These are phyloP conservation scores for Mortierella sp. DNA, from an alignment of 371 early-diverging fungal genomes.

Conservation along the genomic window DNA sequence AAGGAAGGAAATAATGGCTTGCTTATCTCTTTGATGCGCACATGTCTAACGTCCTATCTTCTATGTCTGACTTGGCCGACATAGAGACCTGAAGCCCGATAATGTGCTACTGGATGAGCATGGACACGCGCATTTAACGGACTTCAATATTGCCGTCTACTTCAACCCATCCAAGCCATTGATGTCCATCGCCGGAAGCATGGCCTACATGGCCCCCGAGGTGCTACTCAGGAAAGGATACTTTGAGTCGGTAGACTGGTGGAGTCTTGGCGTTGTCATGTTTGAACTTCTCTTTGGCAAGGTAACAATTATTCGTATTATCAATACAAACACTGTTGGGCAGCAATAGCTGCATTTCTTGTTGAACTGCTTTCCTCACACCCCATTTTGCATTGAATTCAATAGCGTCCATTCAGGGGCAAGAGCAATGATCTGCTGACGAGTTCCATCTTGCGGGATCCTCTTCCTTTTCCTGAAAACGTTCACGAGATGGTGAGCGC, in stretches of 20 bases:
- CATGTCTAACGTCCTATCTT: neutral
- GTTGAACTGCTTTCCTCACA: too few species aligned
- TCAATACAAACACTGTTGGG: too few species aligned
- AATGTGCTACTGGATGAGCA: constrained; percentile 90
- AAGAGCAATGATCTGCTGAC: constrained; percentile 84
- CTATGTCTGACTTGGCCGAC: neutral
- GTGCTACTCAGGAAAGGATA: constrained; percentile 81
- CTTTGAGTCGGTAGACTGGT: constrained; percentile 85
- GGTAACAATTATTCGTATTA: constrained; percentile 50
- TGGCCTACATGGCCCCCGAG: constrained; percentile 90
- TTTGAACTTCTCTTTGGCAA: constrained; percentile 85
- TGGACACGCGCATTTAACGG: constrained; percentile 91
- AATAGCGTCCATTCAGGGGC: constrained; percentile 85
- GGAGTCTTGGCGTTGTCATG: constrained; percentile 88
- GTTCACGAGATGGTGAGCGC: constrained; percentile 61
- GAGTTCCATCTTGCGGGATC: constrained; percentile 72
- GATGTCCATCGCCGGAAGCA: constrained; percentile 81
- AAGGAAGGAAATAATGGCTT: neutral
- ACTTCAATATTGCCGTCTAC: constrained; percentile 89
- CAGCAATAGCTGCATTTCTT: too few species aligned
- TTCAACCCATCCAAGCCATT: constrained; percentile 68
- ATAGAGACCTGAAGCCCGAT: constrained; percentile 92
- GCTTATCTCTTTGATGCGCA: neutral
- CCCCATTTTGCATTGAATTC: constrained; percentile 3
- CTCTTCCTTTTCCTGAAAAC: constrained; percentile 71